phyloP scores from a whole-genome alignment of 495 filamentous ascomycete genomes.

The Penicillium atrosanguineum region DNA sequence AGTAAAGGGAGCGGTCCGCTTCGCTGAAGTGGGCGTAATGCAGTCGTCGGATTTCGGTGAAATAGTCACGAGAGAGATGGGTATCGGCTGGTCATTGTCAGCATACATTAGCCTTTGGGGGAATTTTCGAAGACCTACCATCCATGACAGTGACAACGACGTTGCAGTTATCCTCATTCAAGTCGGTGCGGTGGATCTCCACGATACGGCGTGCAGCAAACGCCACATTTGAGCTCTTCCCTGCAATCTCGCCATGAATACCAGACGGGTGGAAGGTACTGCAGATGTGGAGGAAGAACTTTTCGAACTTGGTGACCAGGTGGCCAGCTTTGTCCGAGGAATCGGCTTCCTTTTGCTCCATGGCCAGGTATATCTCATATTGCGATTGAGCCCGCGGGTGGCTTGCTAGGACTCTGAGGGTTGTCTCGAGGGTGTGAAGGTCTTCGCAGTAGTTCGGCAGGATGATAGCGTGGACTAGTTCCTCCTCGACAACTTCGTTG shows the following conservation, averaged over 20 bases:
- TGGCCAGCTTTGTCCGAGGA: conserved; percentile 52
- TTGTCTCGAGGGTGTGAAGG: conserved; percentile 60
- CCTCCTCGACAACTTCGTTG: conserved; percentile 16
- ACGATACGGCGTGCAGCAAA: conserved; percentile 63
- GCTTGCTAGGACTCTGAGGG: conserved; percentile 61
- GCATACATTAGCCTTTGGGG: background rate
- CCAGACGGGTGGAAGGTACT: conserved; percentile 60
- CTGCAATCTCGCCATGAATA: conserved; percentile 60
- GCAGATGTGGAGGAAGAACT: conserved; percentile 58
- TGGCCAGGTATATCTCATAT: conserved; percentile 72
- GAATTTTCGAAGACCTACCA: conserved; percentile 41
- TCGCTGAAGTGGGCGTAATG: conserved; percentile 54
- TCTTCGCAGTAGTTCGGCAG: conserved; percentile 71
- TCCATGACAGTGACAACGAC: conserved; percentile 70
- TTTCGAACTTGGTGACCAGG: conserved; percentile 53
- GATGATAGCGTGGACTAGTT: conserved; percentile 61
- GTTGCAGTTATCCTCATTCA: conserved; percentile 48
- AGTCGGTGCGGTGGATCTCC: conserved; percentile 44
- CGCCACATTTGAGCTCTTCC: conserved; percentile 66
- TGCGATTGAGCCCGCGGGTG: conserved; percentile 59
- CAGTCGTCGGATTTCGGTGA: conserved; percentile 57
- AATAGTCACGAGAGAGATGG: conserved; percentile 64
- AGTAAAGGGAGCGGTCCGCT: conserved; percentile 57
- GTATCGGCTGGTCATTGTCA: conserved; percentile 54
- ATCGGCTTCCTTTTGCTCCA: conserved; percentile 60